phyloP scores from a whole-genome alignment of 2,329 filamentous ascomycete species.

The Pochonia chlamydosporia region DNA sequence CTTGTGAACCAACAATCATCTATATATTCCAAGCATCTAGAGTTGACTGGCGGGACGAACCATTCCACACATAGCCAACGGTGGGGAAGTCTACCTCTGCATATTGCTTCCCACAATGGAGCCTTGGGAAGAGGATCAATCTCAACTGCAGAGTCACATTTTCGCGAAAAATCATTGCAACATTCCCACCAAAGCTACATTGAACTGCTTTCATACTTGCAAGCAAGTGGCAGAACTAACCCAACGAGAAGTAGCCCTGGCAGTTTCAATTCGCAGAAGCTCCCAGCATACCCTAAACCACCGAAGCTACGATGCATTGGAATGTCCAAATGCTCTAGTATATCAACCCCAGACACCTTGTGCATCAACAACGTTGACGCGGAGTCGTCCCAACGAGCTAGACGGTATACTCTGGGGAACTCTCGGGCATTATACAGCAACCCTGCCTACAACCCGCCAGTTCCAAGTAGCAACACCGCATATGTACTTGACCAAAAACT shows the following conservation, averaged over 20 bases:
- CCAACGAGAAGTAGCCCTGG: slow-evolving; percentile 31
- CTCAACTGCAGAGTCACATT: slow-evolving; percentile 21
- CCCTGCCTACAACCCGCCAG: background rate
- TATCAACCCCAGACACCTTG: background rate
- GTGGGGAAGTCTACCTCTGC: too few species aligned
- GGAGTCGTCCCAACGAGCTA: background rate
- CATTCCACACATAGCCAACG: background rate
- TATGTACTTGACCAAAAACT: background rate
- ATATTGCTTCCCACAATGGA: too few species aligned
- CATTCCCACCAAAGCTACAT: slow-evolving; percentile 70
- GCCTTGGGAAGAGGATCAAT: too few species aligned
- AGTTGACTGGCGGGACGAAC: background rate
- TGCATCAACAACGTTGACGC: background rate
- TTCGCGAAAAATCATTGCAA: slow-evolving; percentile 62
- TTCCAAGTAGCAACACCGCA: background rate
- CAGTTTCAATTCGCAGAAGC: slow-evolving; percentile 36
- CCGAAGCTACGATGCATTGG: slow-evolving; percentile 25
- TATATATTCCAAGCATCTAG: background rate
- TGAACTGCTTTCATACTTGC: slow-evolving; percentile 61
- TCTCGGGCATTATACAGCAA: background rate
- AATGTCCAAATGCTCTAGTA: background rate
- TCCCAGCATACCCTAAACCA: slow-evolving; percentile 50
- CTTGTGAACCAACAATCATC: background rate
- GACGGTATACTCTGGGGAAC: slow-evolving; percentile 6
- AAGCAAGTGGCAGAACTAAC: slow-evolving; percentile 49